phyloP scores from a whole-genome alignment of 805 yeast genomes.

The Yarrowia keelungensis region DNA sequence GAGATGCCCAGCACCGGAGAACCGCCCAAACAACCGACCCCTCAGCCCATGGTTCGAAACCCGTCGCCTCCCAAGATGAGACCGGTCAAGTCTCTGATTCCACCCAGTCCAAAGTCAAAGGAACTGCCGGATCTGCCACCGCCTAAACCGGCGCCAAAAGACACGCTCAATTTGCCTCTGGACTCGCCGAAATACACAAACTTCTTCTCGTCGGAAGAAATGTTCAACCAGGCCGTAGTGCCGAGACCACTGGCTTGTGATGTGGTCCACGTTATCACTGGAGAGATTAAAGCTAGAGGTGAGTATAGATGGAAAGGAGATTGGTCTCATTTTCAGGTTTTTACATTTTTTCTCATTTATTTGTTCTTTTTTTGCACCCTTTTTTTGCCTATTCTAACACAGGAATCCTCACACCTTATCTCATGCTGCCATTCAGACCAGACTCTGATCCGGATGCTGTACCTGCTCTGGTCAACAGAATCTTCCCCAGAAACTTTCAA shows the following conservation, averaged over 20 bases:
- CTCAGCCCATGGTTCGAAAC: constrained; percentile 1
- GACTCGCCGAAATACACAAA: constrained; percentile 36
- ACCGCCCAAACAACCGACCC: background rate
- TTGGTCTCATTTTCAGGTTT: too few relatives aligned
- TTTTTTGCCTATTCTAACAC: background rate
- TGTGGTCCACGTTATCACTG: constrained; percentile 72
- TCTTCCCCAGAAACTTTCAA: constrained; percentile 66
- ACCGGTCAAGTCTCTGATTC: constrained; percentile 28
- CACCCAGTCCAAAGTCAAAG: constrained; percentile 10
- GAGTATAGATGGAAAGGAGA: constrained; percentile 7
- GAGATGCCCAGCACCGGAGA: constrained; percentile 8
- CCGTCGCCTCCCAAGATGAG: constrained; percentile 15
- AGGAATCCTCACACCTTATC: constrained; percentile 67
- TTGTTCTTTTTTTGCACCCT: too few relatives aligned
- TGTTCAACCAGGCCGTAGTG: constrained; percentile 42
- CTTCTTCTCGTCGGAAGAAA: constrained; percentile 45
- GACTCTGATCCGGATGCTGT: constrained; percentile 62
- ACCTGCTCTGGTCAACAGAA: constrained; percentile 60
- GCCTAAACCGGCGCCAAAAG: background rate
- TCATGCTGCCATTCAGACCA: constrained; percentile 80
- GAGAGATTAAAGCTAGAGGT: constrained; percentile 73
- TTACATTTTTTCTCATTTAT: too few relatives aligned
- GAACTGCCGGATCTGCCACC: constrained; percentile 3
- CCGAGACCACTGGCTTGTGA: constrained; percentile 58
- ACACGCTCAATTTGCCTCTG: background rate